These are phyloP conservation scores for Aspergillus sp. DNA, from an alignment of 2,329 filamentous ascomycete genomes.

Conservation along the genomic window DNA sequence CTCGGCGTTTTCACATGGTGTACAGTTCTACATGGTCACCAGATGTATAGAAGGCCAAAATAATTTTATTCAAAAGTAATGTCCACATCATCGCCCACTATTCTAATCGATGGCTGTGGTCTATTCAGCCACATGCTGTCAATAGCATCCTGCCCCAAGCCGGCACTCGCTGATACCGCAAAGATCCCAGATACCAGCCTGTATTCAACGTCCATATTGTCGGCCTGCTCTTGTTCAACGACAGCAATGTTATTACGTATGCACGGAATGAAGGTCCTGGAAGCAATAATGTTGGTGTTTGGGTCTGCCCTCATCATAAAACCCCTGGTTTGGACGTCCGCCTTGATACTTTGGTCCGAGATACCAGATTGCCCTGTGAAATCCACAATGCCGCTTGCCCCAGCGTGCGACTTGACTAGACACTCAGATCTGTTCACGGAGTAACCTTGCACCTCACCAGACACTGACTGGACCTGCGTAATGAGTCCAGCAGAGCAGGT, in stretches of 20 bases:
- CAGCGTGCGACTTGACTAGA: not conserved
- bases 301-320: conserved; percentile 8
- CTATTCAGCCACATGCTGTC: conserved; percentile 6
- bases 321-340: not conserved
- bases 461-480: not conserved
- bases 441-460: not conserved
- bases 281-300: conserved; percentile 10
- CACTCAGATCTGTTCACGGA: not conserved
- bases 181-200: conserved; percentile 8
- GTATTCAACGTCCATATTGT: not conserved
- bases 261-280: conserved; percentile 8
- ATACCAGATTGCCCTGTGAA: not conserved
- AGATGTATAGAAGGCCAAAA: no score
- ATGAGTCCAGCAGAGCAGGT: not conserved
- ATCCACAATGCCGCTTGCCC: not conserved
- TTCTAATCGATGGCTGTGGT: not conserved
- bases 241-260: not conserved
- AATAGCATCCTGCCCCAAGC: not conserved
- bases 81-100: not conserved
- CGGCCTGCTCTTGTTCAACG: not conserved
- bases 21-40: no score
- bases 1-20: no score
- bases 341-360: not conserved
- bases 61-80: not conserved
- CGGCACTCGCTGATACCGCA: conserved; percentile 5